Conservation (phyloP, 371 early-diverging fungal genomes). For the Zopfochytrium polystomum region DNA sequence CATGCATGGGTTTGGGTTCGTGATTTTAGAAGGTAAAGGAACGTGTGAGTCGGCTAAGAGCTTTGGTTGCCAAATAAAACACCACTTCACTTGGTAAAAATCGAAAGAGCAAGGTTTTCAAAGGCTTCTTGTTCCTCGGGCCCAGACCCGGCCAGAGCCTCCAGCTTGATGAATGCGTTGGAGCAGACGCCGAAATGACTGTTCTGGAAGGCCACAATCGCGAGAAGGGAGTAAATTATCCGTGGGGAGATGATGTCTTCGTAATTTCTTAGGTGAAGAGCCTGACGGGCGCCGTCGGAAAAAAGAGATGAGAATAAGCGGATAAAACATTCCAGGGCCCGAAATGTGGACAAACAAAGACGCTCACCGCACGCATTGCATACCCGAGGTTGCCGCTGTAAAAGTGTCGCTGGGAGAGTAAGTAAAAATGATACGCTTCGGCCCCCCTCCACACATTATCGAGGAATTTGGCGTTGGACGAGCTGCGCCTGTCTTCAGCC, state of each 20-base stretch:
- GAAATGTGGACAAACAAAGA: neutral
- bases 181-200: constrained; percentile 47
- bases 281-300: constrained; percentile 25
- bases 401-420: constrained; percentile 52
- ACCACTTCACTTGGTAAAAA: constrained; percentile 45
- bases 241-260: constrained; percentile 48
- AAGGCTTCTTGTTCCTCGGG: constrained; percentile 34
- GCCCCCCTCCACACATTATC: constrained; percentile 56
- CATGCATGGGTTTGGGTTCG: neutral
- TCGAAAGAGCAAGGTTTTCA: constrained; percentile 45
- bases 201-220: constrained; percentile 42
- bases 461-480: constrained; percentile 36
- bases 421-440: constrained; percentile 55
- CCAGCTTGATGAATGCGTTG: constrained; percentile 49
- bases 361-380: constrained; percentile 45
- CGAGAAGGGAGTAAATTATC: constrained; percentile 42
- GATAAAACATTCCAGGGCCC: neutral
- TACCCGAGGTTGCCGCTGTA: constrained; percentile 43
- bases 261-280: constrained; percentile 43
- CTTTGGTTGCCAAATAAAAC: constrained; percentile 12
- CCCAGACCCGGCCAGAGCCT: constrained; percentile 27
- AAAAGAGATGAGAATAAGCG: neutral
- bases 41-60: neutral
- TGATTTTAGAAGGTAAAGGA: no score
- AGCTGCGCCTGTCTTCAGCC: constrained; percentile 38